Base-by-base conservation (phyloP, 805 yeast genomes). In the Starmerella scarabaei region DNA sequence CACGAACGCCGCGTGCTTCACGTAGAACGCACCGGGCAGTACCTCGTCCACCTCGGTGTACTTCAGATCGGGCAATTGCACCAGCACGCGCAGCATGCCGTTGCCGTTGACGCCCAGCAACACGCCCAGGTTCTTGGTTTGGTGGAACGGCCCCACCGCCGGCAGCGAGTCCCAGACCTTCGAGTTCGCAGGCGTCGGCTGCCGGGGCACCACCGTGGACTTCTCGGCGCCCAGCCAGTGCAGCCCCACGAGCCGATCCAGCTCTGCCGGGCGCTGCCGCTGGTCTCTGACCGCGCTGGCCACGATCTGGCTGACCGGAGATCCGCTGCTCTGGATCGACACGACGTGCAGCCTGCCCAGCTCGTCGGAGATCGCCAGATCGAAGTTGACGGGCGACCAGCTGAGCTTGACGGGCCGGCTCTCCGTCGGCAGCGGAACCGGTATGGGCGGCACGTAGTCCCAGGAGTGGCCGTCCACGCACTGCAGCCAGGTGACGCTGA, bases 341-440 rank as follows among this genome's bases (percentile, higher is more conserved):
- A 70, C 54, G 43, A 77, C 68, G 2, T 80, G 69, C 33, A 77
- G 59, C 42, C 77, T 73, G 2, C 95, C 95, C 28, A 65, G 55
- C 18, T 67, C 68, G 56, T 86, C 97, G 33, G 80, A 67, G 3
- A 80, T 72, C 2, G 93, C 93, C 35, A 91, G 66, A 53, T 86
- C 94, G 41, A 80, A 75, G 33, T 88, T 88, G 1, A 77, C 64
- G 35, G 75, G 73, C 43, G 91, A 77, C 85, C 95, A 91, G 30
- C 69, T 63, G 5, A 83, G 69, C 20, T 66, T 47, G n/a, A 34
- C 44, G 16, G 55, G 53, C 27, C 40, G 39, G 15, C 47, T 34
- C 21, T 47, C 49, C 11, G 46, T 18, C 20, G 54, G 42, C 27
- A 46, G 51, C 14, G 48, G 52, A 26, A 66, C 54, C 21, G 56